Conservation (phyloP, 495 filamentous ascomycete species). For the Chaetomium fimeti region DNA sequence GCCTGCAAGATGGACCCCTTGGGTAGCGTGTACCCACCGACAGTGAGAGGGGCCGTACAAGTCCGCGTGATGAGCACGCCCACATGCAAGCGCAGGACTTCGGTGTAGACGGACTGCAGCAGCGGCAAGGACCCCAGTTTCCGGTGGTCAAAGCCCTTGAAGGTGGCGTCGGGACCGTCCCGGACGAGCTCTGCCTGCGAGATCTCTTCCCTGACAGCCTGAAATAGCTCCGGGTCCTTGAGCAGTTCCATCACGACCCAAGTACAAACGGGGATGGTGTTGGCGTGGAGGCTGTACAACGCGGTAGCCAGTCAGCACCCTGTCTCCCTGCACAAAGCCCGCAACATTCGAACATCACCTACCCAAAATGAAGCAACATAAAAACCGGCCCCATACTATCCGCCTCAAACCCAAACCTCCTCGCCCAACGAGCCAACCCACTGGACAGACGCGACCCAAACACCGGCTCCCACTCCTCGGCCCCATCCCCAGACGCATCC, state of each 20-base stretch:
- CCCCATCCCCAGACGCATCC: neutral
- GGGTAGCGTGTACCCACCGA: slow-evolving; percentile 29
- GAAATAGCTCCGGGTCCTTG: slow-evolving; percentile 28
- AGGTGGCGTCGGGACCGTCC: slow-evolving; percentile 8
- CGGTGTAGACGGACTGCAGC: slow-evolving; percentile 41
- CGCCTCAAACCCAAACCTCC: neutral
- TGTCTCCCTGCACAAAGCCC: too few relatives aligned
- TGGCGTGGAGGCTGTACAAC: slow-evolving; percentile 20
- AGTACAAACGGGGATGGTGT: slow-evolving; percentile 32
- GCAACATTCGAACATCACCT: too few relatives aligned
- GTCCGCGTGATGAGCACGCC: slow-evolving; percentile 34
- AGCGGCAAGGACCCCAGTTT: slow-evolving; percentile 38
- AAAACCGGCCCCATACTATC: neutral
- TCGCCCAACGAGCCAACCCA: neutral
- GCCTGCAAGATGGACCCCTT: slow-evolving; percentile 33
- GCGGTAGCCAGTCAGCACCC: too few relatives aligned
- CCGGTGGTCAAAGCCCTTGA: slow-evolving; percentile 25
- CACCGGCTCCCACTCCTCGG: neutral
- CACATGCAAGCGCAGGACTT: slow-evolving; percentile 40
- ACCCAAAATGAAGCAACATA: neutral
- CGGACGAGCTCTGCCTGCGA: slow-evolving; percentile 23
- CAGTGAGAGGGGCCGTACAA: slow-evolving; percentile 11
- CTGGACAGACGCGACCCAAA: neutral
- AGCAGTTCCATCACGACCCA: slow-evolving; percentile 36
- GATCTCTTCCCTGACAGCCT: slow-evolving; percentile 14